Evolutionary conservation across 2,329 filamentous ascomycete species (phyloP).

Genomic region (Coniella lustricola): DNA sequence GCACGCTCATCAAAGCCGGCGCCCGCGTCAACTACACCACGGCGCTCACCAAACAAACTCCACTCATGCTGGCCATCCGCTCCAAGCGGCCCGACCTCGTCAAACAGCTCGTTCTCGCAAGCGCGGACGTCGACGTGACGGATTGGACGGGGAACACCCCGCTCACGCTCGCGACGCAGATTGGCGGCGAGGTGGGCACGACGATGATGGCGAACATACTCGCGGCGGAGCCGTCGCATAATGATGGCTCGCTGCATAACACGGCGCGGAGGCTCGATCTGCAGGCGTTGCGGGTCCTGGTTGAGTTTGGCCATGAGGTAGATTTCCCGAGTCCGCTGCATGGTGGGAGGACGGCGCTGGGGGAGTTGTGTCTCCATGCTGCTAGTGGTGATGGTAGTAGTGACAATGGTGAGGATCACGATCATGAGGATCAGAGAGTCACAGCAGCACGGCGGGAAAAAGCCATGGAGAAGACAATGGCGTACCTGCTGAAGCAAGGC

Average conservation of each 20-base stretch:
- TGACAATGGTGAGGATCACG: too few species aligned
- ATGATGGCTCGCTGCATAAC: constrained; percentile 62
- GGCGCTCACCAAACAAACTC: constrained; percentile 44
- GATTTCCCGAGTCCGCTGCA: constrained; percentile 60
- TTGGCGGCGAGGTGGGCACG: constrained; percentile 46
- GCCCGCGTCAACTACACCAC: constrained; percentile 54
- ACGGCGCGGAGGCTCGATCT: constrained; percentile 54
- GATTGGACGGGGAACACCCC: constrained; percentile 53
- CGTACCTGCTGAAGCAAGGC: constrained; percentile 47
- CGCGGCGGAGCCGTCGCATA: constrained; percentile 46
- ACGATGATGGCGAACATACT: constrained; percentile 49
- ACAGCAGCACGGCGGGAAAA: constrained; percentile 42
- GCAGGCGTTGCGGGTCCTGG: constrained; percentile 46
- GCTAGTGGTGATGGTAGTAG: constrained; percentile 37
- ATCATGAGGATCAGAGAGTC: constrained; percentile 23
- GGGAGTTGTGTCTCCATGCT: constrained; percentile 54
- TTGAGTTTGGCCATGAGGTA: constrained; percentile 53
- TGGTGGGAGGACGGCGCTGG: constrained; percentile 55
- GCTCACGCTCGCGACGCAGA: constrained; percentile 50
- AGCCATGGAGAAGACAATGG: constrained; percentile 49
- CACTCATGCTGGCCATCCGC: constrained; percentile 53
- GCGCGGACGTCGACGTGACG: constrained; percentile 51
- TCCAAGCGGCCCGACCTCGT: constrained; percentile 50
- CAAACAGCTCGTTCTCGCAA: constrained; percentile 47
- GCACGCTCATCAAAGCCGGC: constrained; percentile 45